Evolutionary conservation across 2,329 filamentous ascomycete genomes (phyloP).

Genomic region (Fusarium abutilonis): DNA sequence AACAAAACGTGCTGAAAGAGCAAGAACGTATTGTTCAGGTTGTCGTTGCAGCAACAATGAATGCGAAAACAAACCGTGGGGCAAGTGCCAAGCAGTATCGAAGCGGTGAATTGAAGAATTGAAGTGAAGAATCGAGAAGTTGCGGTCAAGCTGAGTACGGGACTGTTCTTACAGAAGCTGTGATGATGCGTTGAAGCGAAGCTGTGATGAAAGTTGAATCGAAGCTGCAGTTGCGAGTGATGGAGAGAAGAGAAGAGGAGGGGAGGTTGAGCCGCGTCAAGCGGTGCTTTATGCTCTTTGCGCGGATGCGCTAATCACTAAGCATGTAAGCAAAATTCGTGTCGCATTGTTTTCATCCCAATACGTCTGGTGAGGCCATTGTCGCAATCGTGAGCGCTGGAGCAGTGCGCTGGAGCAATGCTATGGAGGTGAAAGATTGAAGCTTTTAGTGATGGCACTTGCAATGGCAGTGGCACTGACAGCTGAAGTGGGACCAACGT

Average conservation of each 20-base stretch:
- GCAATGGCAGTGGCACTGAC: conserved; percentile 9
- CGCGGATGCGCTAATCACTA: conserved; percentile 7
- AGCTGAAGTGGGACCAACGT: conserved; percentile 10
- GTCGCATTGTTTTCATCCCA: conserved; percentile 5
- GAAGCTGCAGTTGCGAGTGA: conserved; percentile 22
- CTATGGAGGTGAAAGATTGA: conserved; percentile 22
- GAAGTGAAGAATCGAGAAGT: conserved; percentile 1
- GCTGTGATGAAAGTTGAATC: conserved; percentile 9
- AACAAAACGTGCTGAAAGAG: conserved; percentile 7
- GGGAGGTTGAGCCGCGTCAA: conserved; percentile 15
- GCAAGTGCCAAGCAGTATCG: conserved; percentile 24
- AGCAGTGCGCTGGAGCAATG: conserved; percentile 5
- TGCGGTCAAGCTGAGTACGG: not conserved
- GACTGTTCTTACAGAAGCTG: conserved; percentile 21
- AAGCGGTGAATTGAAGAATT: conserved; percentile 21
- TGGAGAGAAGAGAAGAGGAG: conserved; percentile 3
- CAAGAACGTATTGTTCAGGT: conserved; percentile 1
- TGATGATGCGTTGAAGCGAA: conserved; percentile 4
- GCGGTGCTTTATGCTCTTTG: conserved; percentile 1
- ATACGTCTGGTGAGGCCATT: conserved; percentile 24
- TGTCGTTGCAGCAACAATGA: conserved; percentile 8
- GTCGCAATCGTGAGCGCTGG: conserved; percentile 3
- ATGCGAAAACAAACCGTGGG: conserved; percentile 10
- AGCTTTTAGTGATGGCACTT: conserved; percentile 13
- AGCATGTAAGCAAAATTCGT: conserved; percentile 1